A percentile compares a stretch with the other conserved stretches of the same genome.
Evolutionary conservation across 2,329 filamentous ascomycete genomes (phyloP).

Genomic region (Alternaria angustiovoidea): DNA sequence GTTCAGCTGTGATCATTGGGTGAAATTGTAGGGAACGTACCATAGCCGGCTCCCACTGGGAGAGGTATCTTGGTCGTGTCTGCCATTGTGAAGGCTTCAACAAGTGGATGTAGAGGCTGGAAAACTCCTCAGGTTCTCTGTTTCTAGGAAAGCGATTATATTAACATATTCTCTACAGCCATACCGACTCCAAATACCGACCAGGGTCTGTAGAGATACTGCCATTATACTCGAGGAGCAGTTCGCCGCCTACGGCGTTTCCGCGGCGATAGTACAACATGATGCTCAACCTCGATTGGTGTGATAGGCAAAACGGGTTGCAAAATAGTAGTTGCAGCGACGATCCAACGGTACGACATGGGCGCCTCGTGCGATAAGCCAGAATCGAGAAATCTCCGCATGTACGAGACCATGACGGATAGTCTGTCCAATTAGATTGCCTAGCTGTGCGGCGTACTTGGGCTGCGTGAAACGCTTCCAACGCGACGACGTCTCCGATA

Average conservation of each 20-base stretch:
- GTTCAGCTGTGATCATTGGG: not conserved
- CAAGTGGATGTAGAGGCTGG: not conserved
- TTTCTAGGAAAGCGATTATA: not conserved
- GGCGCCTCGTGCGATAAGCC: slow-evolving; percentile 11
- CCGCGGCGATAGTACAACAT: slow-evolving; percentile 9
- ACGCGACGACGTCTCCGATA: not conserved
- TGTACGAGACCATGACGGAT: not conserved
- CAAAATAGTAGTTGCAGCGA: slow-evolving; percentile 1
- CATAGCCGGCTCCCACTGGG: slow-evolving; percentile 57
- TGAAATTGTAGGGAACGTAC: slow-evolving; percentile 36
- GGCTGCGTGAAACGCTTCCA: not conserved
- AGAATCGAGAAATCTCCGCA: not conserved
- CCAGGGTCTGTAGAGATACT: not conserved
- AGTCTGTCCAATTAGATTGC: not conserved
- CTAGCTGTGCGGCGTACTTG: not conserved
- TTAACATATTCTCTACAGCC: not conserved
- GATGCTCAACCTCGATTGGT: slow-evolving; percentile 7
- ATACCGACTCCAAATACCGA: slow-evolving; percentile 7
- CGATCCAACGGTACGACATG: slow-evolving; percentile 7
- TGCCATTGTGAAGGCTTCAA: slow-evolving; percentile 23
- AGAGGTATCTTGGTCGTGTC: slow-evolving; percentile 28
- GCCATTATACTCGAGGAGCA: not conserved
- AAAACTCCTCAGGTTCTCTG: not conserved
- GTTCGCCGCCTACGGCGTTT: slow-evolving; percentile 8
- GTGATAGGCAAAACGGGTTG: slow-evolving; percentile 3